Evolutionary conservation across 202 grass and related monocot species (phyloP).

Genomic region (Alloteropsis angusta): DNA sequence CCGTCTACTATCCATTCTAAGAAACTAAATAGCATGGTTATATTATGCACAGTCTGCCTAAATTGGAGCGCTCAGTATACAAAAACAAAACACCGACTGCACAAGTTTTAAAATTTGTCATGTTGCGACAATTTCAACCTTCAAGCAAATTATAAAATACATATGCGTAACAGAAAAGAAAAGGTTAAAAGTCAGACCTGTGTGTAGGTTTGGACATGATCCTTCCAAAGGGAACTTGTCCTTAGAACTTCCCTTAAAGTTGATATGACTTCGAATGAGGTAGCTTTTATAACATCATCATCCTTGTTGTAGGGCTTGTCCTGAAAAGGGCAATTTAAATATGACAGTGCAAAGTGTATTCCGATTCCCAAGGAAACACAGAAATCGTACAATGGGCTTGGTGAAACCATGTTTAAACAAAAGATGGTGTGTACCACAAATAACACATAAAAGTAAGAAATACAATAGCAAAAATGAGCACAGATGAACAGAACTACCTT

Average conservation of each 20-base stretch:
- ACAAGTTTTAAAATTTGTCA: background rate
- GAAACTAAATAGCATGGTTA: background rate
- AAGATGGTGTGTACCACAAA: background rate
- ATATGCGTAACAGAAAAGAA: background rate
- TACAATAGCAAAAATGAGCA: background rate
- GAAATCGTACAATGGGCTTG: slow-evolving; percentile 2
- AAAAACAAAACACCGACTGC: background rate
- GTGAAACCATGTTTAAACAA: slow-evolving; percentile 18
- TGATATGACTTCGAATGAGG: slow-evolving; percentile 98
- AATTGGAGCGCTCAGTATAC: background rate
- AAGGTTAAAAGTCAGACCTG: slow-evolving; percentile 38
- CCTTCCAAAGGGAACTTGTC: slow-evolving; percentile 88
- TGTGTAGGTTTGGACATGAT: slow-evolving; percentile 91
- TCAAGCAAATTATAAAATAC: slow-evolving; percentile 2
- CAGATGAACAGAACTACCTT: slow-evolving; percentile 50
- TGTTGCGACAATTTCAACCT: background rate
- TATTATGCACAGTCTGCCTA: background rate
- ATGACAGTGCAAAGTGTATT: slow-evolving; percentile 4
- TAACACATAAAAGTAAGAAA: slow-evolving; percentile 6
- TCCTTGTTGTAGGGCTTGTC: slow-evolving; percentile 87
- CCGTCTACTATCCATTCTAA: background rate
- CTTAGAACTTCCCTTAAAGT: slow-evolving; percentile 92
- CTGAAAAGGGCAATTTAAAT: slow-evolving; percentile 41
- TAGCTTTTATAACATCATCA: slow-evolving; percentile 92
- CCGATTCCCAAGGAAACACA: background rate